Percentiles rank a stretch among this genome's conserved stretches.
These are phyloP conservation scores for Podospora didyma DNA, from an alignment of 495 filamentous ascomycete genomes.

Conservation along the genomic window DNA sequence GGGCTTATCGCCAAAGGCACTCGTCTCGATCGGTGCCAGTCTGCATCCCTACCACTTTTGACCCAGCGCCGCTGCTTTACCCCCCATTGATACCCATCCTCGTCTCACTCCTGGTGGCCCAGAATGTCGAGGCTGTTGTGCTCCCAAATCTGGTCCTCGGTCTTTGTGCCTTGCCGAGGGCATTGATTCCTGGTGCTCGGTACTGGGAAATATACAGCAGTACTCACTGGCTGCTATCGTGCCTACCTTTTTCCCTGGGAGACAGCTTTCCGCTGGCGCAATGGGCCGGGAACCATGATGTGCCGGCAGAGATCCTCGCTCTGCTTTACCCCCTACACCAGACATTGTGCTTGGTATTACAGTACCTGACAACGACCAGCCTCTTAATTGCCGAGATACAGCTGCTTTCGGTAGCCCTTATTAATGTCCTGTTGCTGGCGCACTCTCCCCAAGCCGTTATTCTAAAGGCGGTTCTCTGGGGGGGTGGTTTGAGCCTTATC, in stretches of 20 bases:
- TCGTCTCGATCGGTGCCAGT: slow-evolving; percentile 36
- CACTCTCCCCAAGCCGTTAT: slow-evolving; percentile 80
- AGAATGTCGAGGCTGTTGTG: slow-evolving; percentile 50
- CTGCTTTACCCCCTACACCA: slow-evolving; percentile 85
- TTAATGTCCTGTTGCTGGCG: slow-evolving; percentile 77
- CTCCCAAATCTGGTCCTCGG: slow-evolving; percentile 78
- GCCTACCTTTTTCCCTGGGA: slow-evolving; percentile 50
- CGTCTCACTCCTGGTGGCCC: slow-evolving; percentile 72
- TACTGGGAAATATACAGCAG: slow-evolving; percentile 53
- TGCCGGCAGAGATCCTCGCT: slow-evolving; percentile 58
- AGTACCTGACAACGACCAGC: slow-evolving; percentile 81
- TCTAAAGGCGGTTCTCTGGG: slow-evolving; percentile 78
- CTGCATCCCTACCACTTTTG: slow-evolving; percentile 68
- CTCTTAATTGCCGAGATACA: slow-evolving; percentile 82
- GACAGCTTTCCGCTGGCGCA: neutral
- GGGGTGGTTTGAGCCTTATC: slow-evolving; percentile 75
- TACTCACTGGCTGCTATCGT: slow-evolving; percentile 70
- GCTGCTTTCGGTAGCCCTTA: slow-evolving; percentile 73
- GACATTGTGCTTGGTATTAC: slow-evolving; percentile 66
- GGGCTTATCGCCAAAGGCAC: slow-evolving; percentile 36
- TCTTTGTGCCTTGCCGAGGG: slow-evolving; percentile 69
- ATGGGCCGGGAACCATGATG: neutral
- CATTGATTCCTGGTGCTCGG: slow-evolving; percentile 61
- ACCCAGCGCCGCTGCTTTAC: slow-evolving; percentile 88
- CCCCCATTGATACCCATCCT: slow-evolving; percentile 72